Evolutionary conservation across 2,329 filamentous ascomycete species (phyloP).

Genomic region (Pseudocercospora cruenta): DNA sequence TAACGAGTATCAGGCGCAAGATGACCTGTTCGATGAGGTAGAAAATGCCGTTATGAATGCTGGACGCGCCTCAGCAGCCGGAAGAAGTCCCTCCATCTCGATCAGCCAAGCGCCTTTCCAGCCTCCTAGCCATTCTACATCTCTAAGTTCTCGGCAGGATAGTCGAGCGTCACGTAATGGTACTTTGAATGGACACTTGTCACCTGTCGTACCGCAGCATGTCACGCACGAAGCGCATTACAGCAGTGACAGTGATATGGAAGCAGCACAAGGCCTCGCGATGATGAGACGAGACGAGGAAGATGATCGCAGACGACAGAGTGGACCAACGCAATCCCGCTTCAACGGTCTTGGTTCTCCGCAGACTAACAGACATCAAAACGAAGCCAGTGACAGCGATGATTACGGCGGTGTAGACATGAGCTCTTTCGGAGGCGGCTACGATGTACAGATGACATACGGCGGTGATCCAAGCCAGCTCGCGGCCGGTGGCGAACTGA

Average conservation of each 20-base stretch:
- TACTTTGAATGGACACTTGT: slow-evolving; percentile 50
- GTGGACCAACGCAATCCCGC: slow-evolving; percentile 55
- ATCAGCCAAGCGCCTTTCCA: slow-evolving; percentile 40
- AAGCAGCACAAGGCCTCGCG: slow-evolving; percentile 80
- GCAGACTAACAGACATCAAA: slow-evolving; percentile 43
- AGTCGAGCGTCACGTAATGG: slow-evolving; percentile 30
- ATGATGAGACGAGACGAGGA: slow-evolving; percentile 84
- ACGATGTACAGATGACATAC: slow-evolving; percentile 64
- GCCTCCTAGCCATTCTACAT: slow-evolving; percentile 30
- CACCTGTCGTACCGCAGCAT: slow-evolving; percentile 49
- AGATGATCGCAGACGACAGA: slow-evolving; percentile 62
- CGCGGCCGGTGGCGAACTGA: slow-evolving; percentile 39
- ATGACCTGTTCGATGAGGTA: slow-evolving; percentile 62
- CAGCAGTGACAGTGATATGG: slow-evolving; percentile 81
- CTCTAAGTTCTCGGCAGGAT: slow-evolving; percentile 31
- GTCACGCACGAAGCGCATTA: slow-evolving; percentile 52
- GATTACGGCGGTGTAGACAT: slow-evolving; percentile 70
- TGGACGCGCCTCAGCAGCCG: slow-evolving; percentile 23
- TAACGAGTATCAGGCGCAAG: slow-evolving; percentile 45
- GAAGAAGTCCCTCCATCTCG: slow-evolving; percentile 42
- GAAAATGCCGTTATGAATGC: slow-evolving; percentile 55
- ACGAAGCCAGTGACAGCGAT: slow-evolving; percentile 70
- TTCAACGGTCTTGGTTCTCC: slow-evolving; percentile 53
- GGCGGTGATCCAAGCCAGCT: slow-evolving; percentile 55
- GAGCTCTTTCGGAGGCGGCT: slow-evolving; percentile 74